Percentiles rank a stretch among this genome's conserved stretches.
phyloP scores from a whole-genome alignment of 768 basidiomycete species.

The Hortiboletus campestris region DNA sequence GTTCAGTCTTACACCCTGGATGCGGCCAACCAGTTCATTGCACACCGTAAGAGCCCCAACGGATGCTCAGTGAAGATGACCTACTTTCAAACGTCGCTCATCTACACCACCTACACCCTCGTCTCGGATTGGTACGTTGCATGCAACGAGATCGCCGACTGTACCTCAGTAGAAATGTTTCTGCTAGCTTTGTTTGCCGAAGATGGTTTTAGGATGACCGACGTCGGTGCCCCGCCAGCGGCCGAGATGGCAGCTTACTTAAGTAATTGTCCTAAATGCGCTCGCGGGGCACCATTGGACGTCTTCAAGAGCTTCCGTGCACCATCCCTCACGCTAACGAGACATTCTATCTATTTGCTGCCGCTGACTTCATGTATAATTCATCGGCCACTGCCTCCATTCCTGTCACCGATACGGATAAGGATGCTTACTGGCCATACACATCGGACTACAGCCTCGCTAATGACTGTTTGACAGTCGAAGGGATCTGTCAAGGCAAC shows the following conservation, averaged over 20 bases:
- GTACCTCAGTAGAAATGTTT: neutral
- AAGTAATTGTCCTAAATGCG: neutral
- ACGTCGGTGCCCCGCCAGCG: neutral
- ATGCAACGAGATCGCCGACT: constrained; percentile 8
- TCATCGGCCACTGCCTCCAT: constrained; percentile 1
- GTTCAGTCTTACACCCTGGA: too few relatives aligned
- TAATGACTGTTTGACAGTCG: neutral
- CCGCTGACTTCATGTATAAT: neutral
- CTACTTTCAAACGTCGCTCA: too few relatives aligned
- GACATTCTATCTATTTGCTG: neutral
- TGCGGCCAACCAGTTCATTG: too few relatives aligned
- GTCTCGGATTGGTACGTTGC: too few relatives aligned
- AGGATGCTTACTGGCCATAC: constrained; percentile 7
- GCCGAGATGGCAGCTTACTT: constrained; percentile 1
- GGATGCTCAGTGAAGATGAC: too few relatives aligned
- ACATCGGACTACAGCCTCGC: constrained; percentile 3
- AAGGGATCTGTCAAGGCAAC: neutral
- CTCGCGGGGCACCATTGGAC: neutral
- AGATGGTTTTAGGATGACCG: constrained; percentile 3
- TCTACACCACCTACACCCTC: too few relatives aligned
- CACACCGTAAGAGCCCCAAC: too few relatives aligned
- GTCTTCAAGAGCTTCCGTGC: neutral
- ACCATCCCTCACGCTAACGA: neutral
- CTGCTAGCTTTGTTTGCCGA: too few relatives aligned
- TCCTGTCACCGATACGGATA: constrained; percentile 1